These are phyloP conservation scores for Exserohilum turcica DNA, from an alignment of 2,329 filamentous ascomycete genomes.

Conservation along the genomic window DNA sequence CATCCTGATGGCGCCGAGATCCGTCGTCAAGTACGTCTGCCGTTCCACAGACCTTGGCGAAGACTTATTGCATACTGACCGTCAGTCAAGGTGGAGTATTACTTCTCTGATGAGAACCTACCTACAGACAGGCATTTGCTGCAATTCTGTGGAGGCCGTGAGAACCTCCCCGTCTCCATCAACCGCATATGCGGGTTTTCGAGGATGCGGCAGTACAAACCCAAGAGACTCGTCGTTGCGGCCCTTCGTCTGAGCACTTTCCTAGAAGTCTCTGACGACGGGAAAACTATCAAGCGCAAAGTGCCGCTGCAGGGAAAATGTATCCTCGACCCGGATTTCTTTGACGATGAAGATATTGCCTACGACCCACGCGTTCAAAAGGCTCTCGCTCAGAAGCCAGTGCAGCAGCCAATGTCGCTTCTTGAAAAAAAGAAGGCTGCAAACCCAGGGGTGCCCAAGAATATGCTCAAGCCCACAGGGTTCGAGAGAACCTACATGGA, in stretches of 20 bases:
- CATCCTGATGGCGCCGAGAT: constrained; percentile 37
- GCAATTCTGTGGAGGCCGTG: constrained; percentile 46
- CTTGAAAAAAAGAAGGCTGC: constrained; percentile 38
- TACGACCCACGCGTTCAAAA: constrained; percentile 37
- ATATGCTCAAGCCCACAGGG: constrained; percentile 51
- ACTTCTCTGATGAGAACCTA: constrained; percentile 58
- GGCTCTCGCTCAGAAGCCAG: constrained; percentile 17
- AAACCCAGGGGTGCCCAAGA: constrained; percentile 48
- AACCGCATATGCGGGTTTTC: constrained; percentile 52
- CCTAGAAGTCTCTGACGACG: constrained; percentile 50
- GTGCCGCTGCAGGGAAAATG: constrained; percentile 45
- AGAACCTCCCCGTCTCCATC: constrained; percentile 52
- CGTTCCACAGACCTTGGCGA: neutral
- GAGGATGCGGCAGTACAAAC: constrained; percentile 55
- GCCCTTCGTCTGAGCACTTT: constrained; percentile 51
- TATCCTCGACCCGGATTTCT: constrained; percentile 36
- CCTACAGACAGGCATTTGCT: constrained; percentile 51
- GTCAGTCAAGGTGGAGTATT: constrained; percentile 53
- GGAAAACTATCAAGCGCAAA: constrained; percentile 52
- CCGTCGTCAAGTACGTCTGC: constrained; percentile 34
- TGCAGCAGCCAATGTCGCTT: constrained; percentile 28
- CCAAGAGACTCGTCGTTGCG: constrained; percentile 44
- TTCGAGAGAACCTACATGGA: constrained; percentile 77
- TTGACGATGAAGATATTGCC: constrained; percentile 32
- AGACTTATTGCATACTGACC: constrained; percentile 3